Evolutionary conservation across 768 basidiomycete species (phyloP).

Genomic region (Termitomyces sp.): DNA sequence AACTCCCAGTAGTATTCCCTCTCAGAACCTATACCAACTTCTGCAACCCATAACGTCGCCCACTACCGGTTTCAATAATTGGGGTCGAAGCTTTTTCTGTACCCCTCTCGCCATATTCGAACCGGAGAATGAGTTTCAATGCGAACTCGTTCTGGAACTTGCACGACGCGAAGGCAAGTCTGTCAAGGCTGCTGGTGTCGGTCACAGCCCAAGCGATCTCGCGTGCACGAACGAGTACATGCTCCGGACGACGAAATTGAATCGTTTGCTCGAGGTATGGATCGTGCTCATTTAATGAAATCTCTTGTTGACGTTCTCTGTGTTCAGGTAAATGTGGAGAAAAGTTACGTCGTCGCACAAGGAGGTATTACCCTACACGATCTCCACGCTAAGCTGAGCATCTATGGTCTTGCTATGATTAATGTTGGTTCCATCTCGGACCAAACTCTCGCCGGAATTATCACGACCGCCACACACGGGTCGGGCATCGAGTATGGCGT

Average conservation of each 20-base stretch:
- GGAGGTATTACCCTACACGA: constrained; percentile 74
- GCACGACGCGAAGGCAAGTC: constrained; percentile 66
- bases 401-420: constrained; percentile 74
- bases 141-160: constrained; percentile 72
- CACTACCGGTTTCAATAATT: constrained; percentile 65
- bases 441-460: constrained; percentile 87
- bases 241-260: constrained; percentile 71
- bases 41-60: constrained; percentile 50
- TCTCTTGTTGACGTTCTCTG: constrained; percentile 12
- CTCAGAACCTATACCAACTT: constrained; percentile 42
- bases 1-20: constrained; percentile 33
- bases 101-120: constrained; percentile 67
- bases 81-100: constrained; percentile 79
- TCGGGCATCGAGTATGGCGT: constrained; percentile 77
- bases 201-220: constrained; percentile 91
- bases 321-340: constrained; percentile 63
- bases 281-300: constrained; percentile 15
- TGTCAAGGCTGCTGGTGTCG: constrained; percentile 82
- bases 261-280: constrained; percentile 73
- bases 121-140: constrained; percentile 65
- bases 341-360: constrained; percentile 63
- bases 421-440: constrained; percentile 96
- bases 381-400: constrained; percentile 64
- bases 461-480: constrained; percentile 95
- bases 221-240: constrained; percentile 87